Evolutionary conservation across 768 basidiomycete species (phyloP).

Genomic region (Epithele typhae): DNA sequence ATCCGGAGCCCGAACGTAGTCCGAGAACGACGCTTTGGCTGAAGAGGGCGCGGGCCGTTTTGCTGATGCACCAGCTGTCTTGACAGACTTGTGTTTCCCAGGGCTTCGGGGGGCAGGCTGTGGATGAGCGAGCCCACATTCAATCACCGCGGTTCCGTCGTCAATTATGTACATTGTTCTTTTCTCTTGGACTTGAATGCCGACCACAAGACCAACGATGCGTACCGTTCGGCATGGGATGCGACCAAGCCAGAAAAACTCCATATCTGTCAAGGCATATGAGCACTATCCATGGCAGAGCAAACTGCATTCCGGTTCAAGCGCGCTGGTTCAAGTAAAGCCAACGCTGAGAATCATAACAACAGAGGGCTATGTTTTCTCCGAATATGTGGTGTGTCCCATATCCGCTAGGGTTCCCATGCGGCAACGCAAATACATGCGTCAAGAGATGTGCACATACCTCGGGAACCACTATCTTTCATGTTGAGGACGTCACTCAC

Average conservation of each 20-base stretch:
- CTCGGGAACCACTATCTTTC: slow-evolving; percentile 17
- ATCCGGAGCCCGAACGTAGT: slow-evolving; percentile 9
- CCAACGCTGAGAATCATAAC: not conserved
- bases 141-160: slow-evolving; percentile 71
- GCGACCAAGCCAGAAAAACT: slow-evolving; percentile 70
- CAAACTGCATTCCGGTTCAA: not conserved
- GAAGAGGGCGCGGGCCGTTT: no score
- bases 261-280: slow-evolving; percentile 34
- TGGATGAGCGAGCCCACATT: slow-evolving; percentile 44
- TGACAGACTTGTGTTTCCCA: not conserved
- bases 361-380: no score
- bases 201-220: slow-evolving; percentile 63
- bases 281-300: not conserved
- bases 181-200: slow-evolving; percentile 53
- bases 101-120: slow-evolving; percentile 19
- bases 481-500: slow-evolving; percentile 20
- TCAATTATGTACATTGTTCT: slow-evolving; percentile 67
- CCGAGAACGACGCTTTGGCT: slow-evolving; percentile 1
- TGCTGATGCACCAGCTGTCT: not conserved
- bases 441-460: no score
- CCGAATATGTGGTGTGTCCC: no score
- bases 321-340: no score
- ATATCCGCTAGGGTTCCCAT: no score
- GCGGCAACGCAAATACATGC: no score
- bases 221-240: slow-evolving; percentile 64